Evolutionary conservation across 108 stramenopile species (phyloP).

Genomic region (Cyclotella atomus): DNA sequence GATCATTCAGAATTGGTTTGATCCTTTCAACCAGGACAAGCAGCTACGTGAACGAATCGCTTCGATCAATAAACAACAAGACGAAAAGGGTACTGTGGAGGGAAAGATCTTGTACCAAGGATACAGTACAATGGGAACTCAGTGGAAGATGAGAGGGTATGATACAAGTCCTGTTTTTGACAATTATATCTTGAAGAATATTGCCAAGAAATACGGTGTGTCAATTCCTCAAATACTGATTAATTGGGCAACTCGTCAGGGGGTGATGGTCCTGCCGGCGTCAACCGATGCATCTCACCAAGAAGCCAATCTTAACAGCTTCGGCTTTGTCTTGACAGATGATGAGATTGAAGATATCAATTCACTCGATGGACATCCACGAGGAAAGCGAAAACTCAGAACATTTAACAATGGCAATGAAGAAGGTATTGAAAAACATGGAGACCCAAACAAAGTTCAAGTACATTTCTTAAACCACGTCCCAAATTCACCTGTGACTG

Average conservation of each 20-base stretch:
- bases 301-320: constrained; percentile 49
- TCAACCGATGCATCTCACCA: constrained; percentile 50
- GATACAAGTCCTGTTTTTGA: constrained; percentile 55
- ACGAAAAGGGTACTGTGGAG: constrained; percentile 10
- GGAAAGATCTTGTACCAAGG: constrained; percentile 59
- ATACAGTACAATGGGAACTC: constrained; percentile 58
- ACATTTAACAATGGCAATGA: constrained; percentile 12
- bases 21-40: constrained; percentile 60
- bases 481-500: constrained; percentile 19
- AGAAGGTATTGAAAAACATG: background rate
- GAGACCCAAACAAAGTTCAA: constrained; percentile 24
- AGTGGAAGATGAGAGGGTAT: constrained; percentile 53
- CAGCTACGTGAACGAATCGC: constrained; percentile 33
- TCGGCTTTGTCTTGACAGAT: constrained; percentile 41
- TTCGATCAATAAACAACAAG: constrained; percentile 23
- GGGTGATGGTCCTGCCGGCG: constrained; percentile 63
- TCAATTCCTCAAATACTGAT: constrained; percentile 57
- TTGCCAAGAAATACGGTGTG: constrained; percentile 46
- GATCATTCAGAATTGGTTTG: constrained; percentile 70
- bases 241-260: constrained; percentile 60
- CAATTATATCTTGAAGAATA: constrained; percentile 30
- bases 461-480: constrained; percentile 43
- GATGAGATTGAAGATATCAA: constrained; percentile 52
- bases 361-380: constrained; percentile 53
- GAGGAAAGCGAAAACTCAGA: constrained; percentile 2